Evolutionary conservation across 306 rosid species (phyloP), one percentile per base, ranked within the genome.

Genomic region (Biancaea sappan): DNA sequence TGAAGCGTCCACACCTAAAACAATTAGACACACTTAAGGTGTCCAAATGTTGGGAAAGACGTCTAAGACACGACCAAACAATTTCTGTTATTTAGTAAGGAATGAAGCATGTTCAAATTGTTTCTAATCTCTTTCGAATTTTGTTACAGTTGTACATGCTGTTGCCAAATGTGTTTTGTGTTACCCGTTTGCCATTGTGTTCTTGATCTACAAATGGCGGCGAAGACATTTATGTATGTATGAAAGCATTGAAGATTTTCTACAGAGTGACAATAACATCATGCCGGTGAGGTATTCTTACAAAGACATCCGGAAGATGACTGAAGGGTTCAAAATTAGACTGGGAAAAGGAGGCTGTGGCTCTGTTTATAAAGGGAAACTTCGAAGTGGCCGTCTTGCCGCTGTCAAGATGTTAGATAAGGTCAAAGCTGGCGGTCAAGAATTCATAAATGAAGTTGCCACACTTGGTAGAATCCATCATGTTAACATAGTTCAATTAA

Each of bases 381-480:
- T 72, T 0, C 40, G 56, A 1, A 81, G 85, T 1, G 79, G 79
- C 0, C 46, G 38, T 16, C 24, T 0, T 12, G 76, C 72, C 0
- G 85, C 85, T 1, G 32, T 81, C 5, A 81, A 81, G 71, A 28
- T 77, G 9, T 52, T 77, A 60, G 26, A 9, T 5, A 66, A 77
- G 12, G 43, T 82, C 2, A 65, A 66, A 19, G 63, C 66, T 0
- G 19, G 66, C 3, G 85, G 82, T 0, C 74, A 81, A 34, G 84
- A 57, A 9, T 73, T 73, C 56, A 73, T 73, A 0, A 72, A 24
- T 8, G 77, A 72, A 29, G 77, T 72, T 28, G 34, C 75, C 2
- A 79, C 83, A 0, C 51, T 79, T 8, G 83, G 83, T 3, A 65
- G 83, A 38, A 72, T 81, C 5, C 66, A 81, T 32, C 79, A 81